Percentiles rank a stretch among this genome's conserved stretches.
phyloP scores from a whole-genome alignment of 2,329 filamentous ascomycete genomes.

The Paraconiothyrium sp. region DNA sequence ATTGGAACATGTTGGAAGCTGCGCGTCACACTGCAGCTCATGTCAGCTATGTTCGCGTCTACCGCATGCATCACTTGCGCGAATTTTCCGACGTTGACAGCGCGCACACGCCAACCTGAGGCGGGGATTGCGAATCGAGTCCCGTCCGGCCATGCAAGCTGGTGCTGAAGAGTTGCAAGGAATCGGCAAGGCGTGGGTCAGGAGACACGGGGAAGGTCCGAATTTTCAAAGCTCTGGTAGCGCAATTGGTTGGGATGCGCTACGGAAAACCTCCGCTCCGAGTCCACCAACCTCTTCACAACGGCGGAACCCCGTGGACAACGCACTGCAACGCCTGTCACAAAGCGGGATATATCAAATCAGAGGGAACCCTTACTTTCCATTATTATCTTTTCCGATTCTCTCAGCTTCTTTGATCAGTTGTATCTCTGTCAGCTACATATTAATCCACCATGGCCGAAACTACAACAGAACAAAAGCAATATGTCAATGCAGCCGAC shows the following conservation, averaged over 20 bases:
- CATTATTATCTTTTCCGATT: not conserved
- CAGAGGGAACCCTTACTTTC: not conserved
- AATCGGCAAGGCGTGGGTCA: not conserved
- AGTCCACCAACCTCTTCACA: not conserved
- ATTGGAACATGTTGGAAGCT: conserved; percentile 23
- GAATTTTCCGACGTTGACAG: conserved; percentile 27
- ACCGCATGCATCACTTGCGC: conserved; percentile 17
- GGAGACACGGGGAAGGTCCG: conserved; percentile 7
- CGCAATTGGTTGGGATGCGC: not conserved
- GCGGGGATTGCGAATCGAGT: conserved; percentile 18
- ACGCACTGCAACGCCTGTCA: not conserved
- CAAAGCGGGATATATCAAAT: not conserved
- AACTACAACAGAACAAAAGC: conserved; percentile 12
- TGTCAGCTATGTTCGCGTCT: not conserved
- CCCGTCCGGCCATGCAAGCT: conserved; percentile 1
- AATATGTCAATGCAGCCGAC: conserved; percentile 32
- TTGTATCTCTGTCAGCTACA: not conserved
- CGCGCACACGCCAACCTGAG: conserved; percentile 26
- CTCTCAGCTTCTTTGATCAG: not conserved
- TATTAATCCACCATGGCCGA: not conserved
- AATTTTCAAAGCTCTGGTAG: not conserved
- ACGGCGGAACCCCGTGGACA: not conserved
- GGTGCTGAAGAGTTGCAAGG: not conserved
- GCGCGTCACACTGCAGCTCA: conserved; percentile 21
- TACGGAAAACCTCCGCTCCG: not conserved